phyloP scores from a whole-genome alignment of 2,329 filamentous ascomycete species.

The Cyphellophora attinorum region DNA sequence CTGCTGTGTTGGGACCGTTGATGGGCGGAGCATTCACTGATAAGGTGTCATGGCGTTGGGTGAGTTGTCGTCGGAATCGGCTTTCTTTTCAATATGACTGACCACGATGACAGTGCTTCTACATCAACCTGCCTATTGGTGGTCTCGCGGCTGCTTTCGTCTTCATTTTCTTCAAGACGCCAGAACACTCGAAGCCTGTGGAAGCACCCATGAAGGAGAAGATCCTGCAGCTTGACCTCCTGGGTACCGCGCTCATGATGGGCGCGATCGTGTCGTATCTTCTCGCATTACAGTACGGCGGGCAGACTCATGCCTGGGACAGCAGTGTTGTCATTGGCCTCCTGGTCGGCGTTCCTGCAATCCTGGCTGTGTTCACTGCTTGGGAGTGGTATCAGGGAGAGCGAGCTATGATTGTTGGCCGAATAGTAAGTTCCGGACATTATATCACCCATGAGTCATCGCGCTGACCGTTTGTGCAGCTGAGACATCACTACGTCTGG shows the following conservation, averaged over 20 bases:
- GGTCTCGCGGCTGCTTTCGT: slow-evolving; percentile 19
- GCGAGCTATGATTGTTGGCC: slow-evolving; percentile 16
- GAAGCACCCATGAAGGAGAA: slow-evolving; percentile 20
- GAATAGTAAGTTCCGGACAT: slow-evolving; percentile 23
- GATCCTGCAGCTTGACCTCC: slow-evolving; percentile 38
- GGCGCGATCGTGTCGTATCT: slow-evolving; percentile 45
- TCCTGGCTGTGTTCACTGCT: slow-evolving; percentile 24
- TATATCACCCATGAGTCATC: too few species aligned
- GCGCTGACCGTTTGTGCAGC: slow-evolving; percentile 26
- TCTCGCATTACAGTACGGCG: slow-evolving; percentile 50
- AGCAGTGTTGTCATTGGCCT: slow-evolving; percentile 41
- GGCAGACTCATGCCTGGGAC: slow-evolving; percentile 42
- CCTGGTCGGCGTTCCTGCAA: slow-evolving; percentile 39
- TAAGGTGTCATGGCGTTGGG: slow-evolving; percentile 24
- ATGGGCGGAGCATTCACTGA: slow-evolving; percentile 24
- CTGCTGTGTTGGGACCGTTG: slow-evolving; percentile 21
- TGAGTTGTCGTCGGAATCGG: slow-evolving; percentile 18
- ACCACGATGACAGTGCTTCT: slow-evolving; percentile 16
- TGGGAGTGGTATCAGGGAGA: slow-evolving; percentile 27
- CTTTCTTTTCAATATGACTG: slow-evolving; percentile 22
- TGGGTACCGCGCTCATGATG: slow-evolving; percentile 45
- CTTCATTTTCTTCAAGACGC: slow-evolving; percentile 20
- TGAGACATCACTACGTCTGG: slow-evolving; percentile 24
- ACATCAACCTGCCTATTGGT: slow-evolving; percentile 44
- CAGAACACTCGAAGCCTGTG: slow-evolving; percentile 8